Conservation (phyloP, 2,329 filamentous ascomycete species). For the Epichloe baconii region DNA sequence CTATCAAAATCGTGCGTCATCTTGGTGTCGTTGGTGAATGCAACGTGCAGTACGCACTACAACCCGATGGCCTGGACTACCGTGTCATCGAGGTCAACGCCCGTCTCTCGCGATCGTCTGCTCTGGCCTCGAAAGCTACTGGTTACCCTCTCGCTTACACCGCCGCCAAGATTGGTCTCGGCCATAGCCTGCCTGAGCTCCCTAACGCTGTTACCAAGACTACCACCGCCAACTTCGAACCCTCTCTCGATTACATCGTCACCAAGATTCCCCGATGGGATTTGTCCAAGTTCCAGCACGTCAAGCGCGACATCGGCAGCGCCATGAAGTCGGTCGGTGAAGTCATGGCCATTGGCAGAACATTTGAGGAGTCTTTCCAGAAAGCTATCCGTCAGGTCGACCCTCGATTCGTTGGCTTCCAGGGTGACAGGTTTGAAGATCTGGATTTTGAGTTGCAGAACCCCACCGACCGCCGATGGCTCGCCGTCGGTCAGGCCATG, state of each 20-base stretch:
- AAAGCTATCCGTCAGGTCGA: slow-evolving; percentile 98
- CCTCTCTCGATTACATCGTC: slow-evolving; percentile 92
- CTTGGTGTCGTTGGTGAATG: slow-evolving; percentile 96
- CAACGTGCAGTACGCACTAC: slow-evolving; percentile 94
- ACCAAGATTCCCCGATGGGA: slow-evolving; percentile 99
- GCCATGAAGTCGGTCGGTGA: slow-evolving; percentile 99
- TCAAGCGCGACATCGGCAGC: slow-evolving; percentile 92
- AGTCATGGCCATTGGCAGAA: slow-evolving; percentile 97
- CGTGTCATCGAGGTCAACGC: slow-evolving; percentile 98
- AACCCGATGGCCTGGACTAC: slow-evolving; percentile 95
- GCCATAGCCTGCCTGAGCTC: slow-evolving; percentile 86
- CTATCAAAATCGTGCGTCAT: slow-evolving; percentile 97
- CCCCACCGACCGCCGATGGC: slow-evolving; percentile 91
- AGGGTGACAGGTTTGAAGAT: slow-evolving; percentile 88
- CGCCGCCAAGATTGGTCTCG: slow-evolving; percentile 93
- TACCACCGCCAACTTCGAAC: slow-evolving; percentile 97
- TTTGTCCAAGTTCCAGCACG: slow-evolving; percentile 96
- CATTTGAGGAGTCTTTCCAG: slow-evolving; percentile 97
- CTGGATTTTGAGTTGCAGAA: slow-evolving; percentile 82
- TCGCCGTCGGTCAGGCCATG: slow-evolving; percentile 96
- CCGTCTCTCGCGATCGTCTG: slow-evolving; percentile 92
- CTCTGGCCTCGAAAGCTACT: slow-evolving; percentile 93
- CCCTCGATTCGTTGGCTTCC: slow-evolving; percentile 81
- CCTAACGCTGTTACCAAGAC: slow-evolving; percentile 98
- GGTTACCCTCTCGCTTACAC: slow-evolving; percentile 96